phyloP scores from a whole-genome alignment of 202 grass and related monocot genomes.

The Sporobolus alterniflorus region DNA sequence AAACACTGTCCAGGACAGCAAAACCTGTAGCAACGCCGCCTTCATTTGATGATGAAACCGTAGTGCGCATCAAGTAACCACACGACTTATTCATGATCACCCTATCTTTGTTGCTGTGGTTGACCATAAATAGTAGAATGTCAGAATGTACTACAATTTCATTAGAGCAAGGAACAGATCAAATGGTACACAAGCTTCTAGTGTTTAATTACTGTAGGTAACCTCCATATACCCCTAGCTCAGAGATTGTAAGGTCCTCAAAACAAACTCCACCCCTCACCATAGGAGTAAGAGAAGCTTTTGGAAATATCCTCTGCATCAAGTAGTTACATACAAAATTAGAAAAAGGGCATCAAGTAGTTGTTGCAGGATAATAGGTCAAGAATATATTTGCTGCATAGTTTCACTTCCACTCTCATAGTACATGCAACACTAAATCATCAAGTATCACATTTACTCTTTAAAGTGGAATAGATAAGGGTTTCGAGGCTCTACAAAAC shows the following conservation, averaged over 20 bases:
- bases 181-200: background rate
- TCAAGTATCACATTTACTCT: too few species aligned
- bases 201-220: conserved; percentile 69
- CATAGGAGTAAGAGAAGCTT: conserved; percentile 66
- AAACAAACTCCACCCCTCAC: conserved; percentile 75
- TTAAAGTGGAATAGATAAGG: too few species aligned
- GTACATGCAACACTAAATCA: too few species aligned
- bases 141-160: background rate
- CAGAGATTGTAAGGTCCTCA: conserved; percentile 81
- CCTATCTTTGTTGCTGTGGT: conserved; percentile 83
- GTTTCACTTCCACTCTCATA: too few species aligned
- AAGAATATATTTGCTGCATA: too few species aligned
- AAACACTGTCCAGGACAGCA: conserved; percentile 87
- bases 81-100: conserved; percentile 72
- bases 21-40: conserved; percentile 95
- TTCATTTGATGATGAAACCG: conserved; percentile 95
- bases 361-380: too few species aligned
- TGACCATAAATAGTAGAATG: background rate
- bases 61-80: conserved; percentile 95
- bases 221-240: conserved; percentile 84
- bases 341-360: too few species aligned
- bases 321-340: too few species aligned
- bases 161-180: background rate
- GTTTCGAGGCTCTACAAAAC: too few species aligned
- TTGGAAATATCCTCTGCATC: conserved; percentile 97